Evolutionary conservation across 805 yeast species (phyloP), one percentile per base, ranked within the genome.

Genomic region (Pichia paraexigua): DNA sequence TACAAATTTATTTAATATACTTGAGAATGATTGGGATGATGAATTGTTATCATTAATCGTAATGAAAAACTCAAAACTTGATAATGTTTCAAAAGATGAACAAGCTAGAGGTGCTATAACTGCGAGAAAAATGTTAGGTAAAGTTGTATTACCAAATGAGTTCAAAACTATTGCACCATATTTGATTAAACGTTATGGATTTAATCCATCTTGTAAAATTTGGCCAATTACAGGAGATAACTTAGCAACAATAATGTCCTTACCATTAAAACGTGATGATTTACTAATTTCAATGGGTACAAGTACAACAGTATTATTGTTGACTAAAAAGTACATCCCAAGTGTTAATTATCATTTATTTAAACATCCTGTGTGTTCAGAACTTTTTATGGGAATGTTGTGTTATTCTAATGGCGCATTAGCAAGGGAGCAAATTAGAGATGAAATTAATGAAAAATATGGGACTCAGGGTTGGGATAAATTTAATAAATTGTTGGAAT

Each of bases 401-500:
- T 90, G 97, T 65, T 90, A 90, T 66, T 86, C 95, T 62, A 90
- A 90, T 64, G 97, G 97, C 0, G 78, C 96, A 0, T 70, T 90
- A 46, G 96, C 97, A 0, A 73, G 97, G 56, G 96, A 90, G 60
- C 74, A 75, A 52, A 73, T 89, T 12, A 74, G 94, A 47, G 84
- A 89, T 65, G 71, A 69, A 24, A 54, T 88, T 30, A 85, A 85
- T 60, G 65, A 67, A 41, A 71, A 75, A 58, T 68, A 71, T 51
- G 60, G 63, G 15, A 57, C 60, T 2, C 64, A 65, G 5, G 56
- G 58, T n/a, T 85, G 92, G 92, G 71, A 73, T 45, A 68, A 73
- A 54, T 86, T 86, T 59, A 77, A 83, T 61, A 73, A 75, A 45
- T 68, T 85, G 3, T 63, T 84, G 51, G 77, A 77, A 51, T n/a